Evolutionary conservation across 805 yeast species (phyloP), one percentile per base, ranked within the genome.

Genomic region (Myxozyma vanderwaltii): DNA sequence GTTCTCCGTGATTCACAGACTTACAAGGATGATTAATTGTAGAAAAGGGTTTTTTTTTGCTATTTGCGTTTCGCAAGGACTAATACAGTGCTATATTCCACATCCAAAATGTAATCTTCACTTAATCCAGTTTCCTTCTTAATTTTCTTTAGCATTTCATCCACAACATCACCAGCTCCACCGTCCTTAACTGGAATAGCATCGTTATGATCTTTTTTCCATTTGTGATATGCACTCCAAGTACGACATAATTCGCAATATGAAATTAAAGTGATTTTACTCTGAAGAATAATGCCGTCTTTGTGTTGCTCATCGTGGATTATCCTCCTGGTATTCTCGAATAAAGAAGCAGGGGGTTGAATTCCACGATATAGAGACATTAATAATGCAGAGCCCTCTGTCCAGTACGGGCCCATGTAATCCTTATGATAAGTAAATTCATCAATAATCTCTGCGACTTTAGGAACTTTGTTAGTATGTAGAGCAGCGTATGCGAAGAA

Each of bases 401-500:
- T 88, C 97, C 97, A 91, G 69, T 82, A 82, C 0, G 85, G 83
- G 0, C 88, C 77, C 54, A 74, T 62, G 21, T 35, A 31, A 17
- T 70, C 70, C 48, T 81, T 81, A 12, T 72, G 78, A 64, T 84
- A 84, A 10, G 81, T 76, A 66, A 80, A 82, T 27, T 83, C 79
- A 29, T 73, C 67, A 51, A 82, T 78, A 4, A 86, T 70, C 41
- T 77, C 76, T 63, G 86, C 85, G 1, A 88, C 85, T 44, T 76
- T 75, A 0, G 84, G 82, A 63, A 70, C 75, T 1, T 79, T 77
- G 54, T 77, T 73, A 58, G 85, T 82, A 0, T 82, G 75, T 0
- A 90, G 89, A 66, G 89, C 96, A 39, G 81, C 84, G 69, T 91
- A 91, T 2, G 88, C 86, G 88, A 91, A 90, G 65, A 82, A 81